Evolutionary conservation across 495 filamentous ascomycete genomes (phyloP), one percentile per base, ranked within the genome.

Genomic region (Penicillium bovifimosum): DNA sequence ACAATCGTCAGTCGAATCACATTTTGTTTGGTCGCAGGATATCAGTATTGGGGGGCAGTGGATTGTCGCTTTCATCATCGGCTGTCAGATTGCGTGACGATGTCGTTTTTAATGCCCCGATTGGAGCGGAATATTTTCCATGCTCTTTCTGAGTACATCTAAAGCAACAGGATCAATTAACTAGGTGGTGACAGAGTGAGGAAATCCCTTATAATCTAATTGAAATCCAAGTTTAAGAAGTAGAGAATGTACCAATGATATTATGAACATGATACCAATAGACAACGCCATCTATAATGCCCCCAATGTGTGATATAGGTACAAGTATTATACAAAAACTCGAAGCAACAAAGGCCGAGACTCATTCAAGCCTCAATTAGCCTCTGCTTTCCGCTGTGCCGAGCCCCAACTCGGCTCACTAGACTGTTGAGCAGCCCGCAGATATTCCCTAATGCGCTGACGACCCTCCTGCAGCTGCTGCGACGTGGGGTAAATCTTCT

Each of bases 41-140:
- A 45, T 45, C 29, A 18, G 31, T 13, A 27, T 27, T n/a, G 6
- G 24, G 3, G 18, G 45, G 41, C 0, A 40, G 31, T 47, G 40
- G 17, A 10, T 8, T 10, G 31, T 7, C 43, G 45, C 47, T 68
- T 41, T 57, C 59, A 66, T 47, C 62, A 68, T 66, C 36, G 11
- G 24, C 11, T 33, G 26, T 29, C 29, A 26, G 42, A 66, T 66
- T 57, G 56, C 65, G 65, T 64, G 60, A 66, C 55, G 10, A 6
- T 34, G 6, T 27, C 33, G 31, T 36, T 14, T 32, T 32, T 24
- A 45, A 41, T 29, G 27, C n/a, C 2, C 28, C 14, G 49, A 32
- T 18, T 49, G 7, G 20, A 4, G 20, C 20, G 20, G 20, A 24
- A 24, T 24, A 24, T 24, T 24, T 24, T n/a, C n/a, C n/a, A n/a